Percentiles rank a stretch among this genome's conserved stretches.
phyloP scores from a whole-genome alignment of 2,329 filamentous ascomycete genomes.

The Cordyceps farinosa region DNA sequence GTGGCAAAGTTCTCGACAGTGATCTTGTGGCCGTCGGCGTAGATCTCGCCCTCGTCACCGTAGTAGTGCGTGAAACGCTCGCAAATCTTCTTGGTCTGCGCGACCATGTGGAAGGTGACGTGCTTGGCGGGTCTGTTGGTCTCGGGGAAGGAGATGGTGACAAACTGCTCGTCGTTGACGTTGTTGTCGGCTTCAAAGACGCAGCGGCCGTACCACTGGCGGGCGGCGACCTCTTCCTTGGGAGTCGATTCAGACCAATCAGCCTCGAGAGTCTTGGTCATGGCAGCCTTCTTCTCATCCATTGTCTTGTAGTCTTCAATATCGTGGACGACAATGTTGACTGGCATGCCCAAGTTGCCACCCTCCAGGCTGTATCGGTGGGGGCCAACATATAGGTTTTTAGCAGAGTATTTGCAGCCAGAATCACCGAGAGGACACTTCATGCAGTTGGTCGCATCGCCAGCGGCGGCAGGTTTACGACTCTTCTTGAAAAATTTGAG shows the following conservation, averaged over 20 bases:
- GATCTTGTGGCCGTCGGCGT: slow-evolving; percentile 77
- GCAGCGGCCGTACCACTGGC: slow-evolving; percentile 87
- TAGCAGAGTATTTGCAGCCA: slow-evolving; percentile 80
- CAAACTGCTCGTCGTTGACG: slow-evolving; percentile 88
- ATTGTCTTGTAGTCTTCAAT: slow-evolving; percentile 70
- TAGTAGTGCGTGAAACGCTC: slow-evolving; percentile 82
- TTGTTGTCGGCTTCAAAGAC: slow-evolving; percentile 92
- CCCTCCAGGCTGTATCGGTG: slow-evolving; percentile 57
- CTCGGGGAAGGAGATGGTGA: slow-evolving; percentile 85
- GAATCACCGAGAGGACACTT: slow-evolving; percentile 64
- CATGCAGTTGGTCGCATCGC: slow-evolving; percentile 79
- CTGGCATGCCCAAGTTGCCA: slow-evolving; percentile 73
- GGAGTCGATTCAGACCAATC: slow-evolving; percentile 52
- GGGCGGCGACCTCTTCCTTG: slow-evolving; percentile 43
- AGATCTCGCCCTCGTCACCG: slow-evolving; percentile 80
- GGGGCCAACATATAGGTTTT: slow-evolving; percentile 73
- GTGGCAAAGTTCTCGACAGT: slow-evolving; percentile 59
- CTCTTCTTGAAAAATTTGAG: slow-evolving; percentile 73
- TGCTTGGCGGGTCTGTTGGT: slow-evolving; percentile 67
- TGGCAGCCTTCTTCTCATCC: slow-evolving; percentile 36
- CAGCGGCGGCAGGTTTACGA: slow-evolving; percentile 73
- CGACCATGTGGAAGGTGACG: slow-evolving; percentile 90
- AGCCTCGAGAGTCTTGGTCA: slow-evolving; percentile 44
- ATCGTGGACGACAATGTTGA: slow-evolving; percentile 86
- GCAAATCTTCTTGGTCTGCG: slow-evolving; percentile 82